Evolutionary conservation across 139 green algal species (phyloP).

Genomic region (Haematococcus lacustris): DNA sequence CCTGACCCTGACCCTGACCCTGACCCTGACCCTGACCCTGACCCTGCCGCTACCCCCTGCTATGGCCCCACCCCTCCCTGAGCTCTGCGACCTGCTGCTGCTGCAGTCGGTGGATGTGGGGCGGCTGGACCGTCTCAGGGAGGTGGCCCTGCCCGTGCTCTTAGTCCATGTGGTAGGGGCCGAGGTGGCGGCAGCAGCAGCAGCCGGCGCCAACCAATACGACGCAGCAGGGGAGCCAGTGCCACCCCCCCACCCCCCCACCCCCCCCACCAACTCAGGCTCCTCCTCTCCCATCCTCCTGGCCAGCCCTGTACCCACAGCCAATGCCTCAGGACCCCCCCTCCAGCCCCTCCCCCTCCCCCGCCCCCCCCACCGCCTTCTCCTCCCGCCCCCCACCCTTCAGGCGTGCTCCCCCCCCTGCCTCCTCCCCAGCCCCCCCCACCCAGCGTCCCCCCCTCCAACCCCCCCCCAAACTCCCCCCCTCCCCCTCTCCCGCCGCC

Average conservation of each 20-base stretch:
- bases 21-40: too few relatives aligned
- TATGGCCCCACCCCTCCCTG: too few relatives aligned
- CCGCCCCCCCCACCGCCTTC: neutral
- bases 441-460: neutral
- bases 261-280: neutral
- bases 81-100: too few relatives aligned
- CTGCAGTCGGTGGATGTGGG: neutral
- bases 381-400: neutral
- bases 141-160: neutral
- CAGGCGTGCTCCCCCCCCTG: neutral
- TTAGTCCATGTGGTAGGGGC: constrained; percentile 2
- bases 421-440: neutral
- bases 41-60: too few relatives aligned
- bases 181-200: neutral
- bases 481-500: neutral
- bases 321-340: neutral
- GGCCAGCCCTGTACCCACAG: neutral
- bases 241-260: neutral
- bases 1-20: too few relatives aligned
- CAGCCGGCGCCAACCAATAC: neutral
- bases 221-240: too few relatives aligned
- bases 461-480: too few relatives aligned
- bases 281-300: neutral
- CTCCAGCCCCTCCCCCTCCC: neutral
- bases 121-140: constrained; percentile 1